These are phyloP conservation scores for Colletotrichum lentis DNA, from an alignment of 2,329 filamentous ascomycete genomes.

Conservation along the genomic window DNA sequence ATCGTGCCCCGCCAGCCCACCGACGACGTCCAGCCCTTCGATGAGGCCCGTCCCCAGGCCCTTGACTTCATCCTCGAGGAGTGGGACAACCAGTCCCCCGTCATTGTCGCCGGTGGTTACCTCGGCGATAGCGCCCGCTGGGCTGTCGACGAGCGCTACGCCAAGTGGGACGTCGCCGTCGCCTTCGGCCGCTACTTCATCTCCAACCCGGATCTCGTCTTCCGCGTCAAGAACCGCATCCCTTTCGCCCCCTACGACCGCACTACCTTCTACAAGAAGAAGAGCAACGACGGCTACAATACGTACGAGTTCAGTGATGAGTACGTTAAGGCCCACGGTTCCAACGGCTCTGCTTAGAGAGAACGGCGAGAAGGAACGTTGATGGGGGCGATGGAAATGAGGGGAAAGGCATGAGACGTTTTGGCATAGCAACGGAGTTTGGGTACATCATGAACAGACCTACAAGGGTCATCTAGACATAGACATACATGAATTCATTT, in stretches of 20 bases:
- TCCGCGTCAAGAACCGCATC: constrained; percentile 50
- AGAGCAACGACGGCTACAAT: constrained; percentile 43
- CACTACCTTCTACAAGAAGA: constrained; percentile 50
- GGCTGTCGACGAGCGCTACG: constrained; percentile 43
- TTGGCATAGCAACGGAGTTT: constrained; percentile 29
- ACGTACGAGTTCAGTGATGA: constrained; percentile 45
- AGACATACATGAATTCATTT: background rate
- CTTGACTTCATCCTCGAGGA: constrained; percentile 45
- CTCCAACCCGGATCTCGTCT: constrained; percentile 54
- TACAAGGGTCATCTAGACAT: background rate
- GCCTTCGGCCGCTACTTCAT: constrained; percentile 52
- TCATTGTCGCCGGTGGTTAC: constrained; percentile 46
- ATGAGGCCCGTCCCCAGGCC: constrained; percentile 38
- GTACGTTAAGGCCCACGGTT: constrained; percentile 27
- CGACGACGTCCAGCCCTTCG: constrained; percentile 37
- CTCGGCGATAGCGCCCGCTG: constrained; percentile 40
- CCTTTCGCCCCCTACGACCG: constrained; percentile 50
- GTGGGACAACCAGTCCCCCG: constrained; percentile 43
- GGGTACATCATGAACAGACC: constrained; percentile 8
- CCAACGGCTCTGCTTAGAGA: constrained; percentile 20
- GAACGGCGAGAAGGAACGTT: background rate
- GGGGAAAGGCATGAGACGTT: background rate
- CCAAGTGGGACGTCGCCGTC: constrained; percentile 42
- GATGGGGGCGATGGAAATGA: background rate
- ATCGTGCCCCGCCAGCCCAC: constrained; percentile 37